Evolutionary conservation across 2,329 filamentous ascomycete genomes (phyloP).

Genomic region (Thermoascus crustaceus): DNA sequence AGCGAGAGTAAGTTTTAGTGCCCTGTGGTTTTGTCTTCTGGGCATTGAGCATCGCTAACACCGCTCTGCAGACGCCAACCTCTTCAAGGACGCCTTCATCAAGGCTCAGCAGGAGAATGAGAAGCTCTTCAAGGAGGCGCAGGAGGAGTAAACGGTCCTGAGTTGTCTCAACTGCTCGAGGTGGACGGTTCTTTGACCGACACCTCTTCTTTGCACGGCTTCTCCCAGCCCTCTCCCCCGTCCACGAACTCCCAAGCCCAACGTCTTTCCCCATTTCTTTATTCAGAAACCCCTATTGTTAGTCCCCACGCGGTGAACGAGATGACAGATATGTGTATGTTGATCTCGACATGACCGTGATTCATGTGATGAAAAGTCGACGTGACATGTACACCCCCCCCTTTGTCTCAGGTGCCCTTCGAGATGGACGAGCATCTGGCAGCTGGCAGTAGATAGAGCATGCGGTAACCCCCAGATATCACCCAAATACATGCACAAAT

Average conservation of each 20-base stretch:
- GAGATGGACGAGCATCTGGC: slow-evolving; percentile 3
- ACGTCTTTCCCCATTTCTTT: neutral
- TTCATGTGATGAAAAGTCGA: slow-evolving; percentile 1
- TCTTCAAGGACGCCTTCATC: slow-evolving; percentile 95
- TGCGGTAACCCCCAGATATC: neutral
- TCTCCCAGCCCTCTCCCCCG: slow-evolving; percentile 2
- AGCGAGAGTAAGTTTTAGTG: slow-evolving; percentile 67
- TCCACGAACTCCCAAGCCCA: neutral
- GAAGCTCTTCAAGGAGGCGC: slow-evolving; percentile 67
- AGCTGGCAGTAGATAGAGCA: slow-evolving; percentile 7
- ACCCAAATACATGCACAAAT: slow-evolving; percentile 2
- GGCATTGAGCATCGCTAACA: neutral
- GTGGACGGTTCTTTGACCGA: too few relatives aligned
- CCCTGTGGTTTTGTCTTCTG: neutral
- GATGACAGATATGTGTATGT: slow-evolving; percentile 2
- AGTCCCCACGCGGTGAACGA: neutral
- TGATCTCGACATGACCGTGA: neutral
- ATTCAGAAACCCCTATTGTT: neutral
- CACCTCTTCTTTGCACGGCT: too few relatives aligned
- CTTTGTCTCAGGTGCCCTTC: neutral
- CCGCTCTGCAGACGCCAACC: slow-evolving; percentile 70
- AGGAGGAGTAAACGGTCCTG: slow-evolving; percentile 35
- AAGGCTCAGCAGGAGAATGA: slow-evolving; percentile 97
- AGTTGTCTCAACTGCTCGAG: slow-evolving; percentile 1
- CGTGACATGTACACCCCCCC: slow-evolving; percentile 3